Base-by-base conservation (phyloP, 2,329 filamentous ascomycete genomes). In the Rugonectria rugulosa region DNA sequence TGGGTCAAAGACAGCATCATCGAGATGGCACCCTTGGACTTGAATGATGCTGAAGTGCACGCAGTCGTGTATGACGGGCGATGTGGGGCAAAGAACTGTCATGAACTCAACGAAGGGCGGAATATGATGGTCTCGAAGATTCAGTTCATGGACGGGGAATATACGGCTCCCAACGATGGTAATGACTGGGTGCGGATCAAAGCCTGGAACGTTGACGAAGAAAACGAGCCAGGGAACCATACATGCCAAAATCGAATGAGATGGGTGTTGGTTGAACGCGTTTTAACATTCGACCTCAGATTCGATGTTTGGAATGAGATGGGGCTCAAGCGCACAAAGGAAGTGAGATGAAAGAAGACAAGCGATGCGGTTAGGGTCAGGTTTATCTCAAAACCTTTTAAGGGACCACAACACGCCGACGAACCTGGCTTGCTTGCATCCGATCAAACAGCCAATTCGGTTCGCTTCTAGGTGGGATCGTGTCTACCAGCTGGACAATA, bases 61-160 rank as follows among this genome's bases (percentile, higher is more conserved):
- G 62, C 68, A 9, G 68, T 76, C 7, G 52, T 75, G 14, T 63
- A 66, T 3, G 65, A 75, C 20, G 73, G 73, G 5, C 68, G 73
- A 14, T 76, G 73, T 20, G 70, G 68, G 11, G 70, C 69, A 50
- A 53, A 57, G 11, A 68, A 75, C 32, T 76, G 74, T 46, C 72
- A 70, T 11, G 59, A 70, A 43, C 66, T 73, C 47, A 76, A 75
- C 52, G 64, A 54, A 12, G 71, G 71, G 3, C 71, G 72, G 23
- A 71, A 66, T 15, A 71, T 68, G 36, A 73, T 75, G 66, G 59
- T 76, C n/a, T 76, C 74, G 54, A 75, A 74, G 48, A 68, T 76
- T 15, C 62, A 57, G 3, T 74, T 76, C 49, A 65, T 73, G 29
- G 73, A 75, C 31, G 72, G 71, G 5, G 63, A 68, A 26, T 74